Conservation (phyloP, 2,329 filamentous ascomycete species). For the Fusarium bulbicola region DNA sequence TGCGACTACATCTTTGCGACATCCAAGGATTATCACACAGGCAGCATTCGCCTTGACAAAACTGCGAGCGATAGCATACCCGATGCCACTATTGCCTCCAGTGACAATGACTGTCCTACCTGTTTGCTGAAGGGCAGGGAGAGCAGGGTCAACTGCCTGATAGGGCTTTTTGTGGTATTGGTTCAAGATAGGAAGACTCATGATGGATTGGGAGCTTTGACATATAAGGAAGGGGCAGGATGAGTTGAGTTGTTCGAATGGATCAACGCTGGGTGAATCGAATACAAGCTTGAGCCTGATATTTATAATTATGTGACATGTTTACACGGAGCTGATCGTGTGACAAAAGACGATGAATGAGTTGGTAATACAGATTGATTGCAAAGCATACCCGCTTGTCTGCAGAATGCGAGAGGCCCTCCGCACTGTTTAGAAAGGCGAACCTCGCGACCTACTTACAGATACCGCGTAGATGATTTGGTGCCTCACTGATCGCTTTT, state of each 20-base stretch:
- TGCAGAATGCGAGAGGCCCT: background rate
- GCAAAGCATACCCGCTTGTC: background rate
- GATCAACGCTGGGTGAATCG: rapidly evolving
- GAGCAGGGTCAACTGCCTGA: background rate
- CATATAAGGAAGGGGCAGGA: background rate
- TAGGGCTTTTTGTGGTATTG: background rate
- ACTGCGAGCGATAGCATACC: background rate
- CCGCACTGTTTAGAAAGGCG: background rate
- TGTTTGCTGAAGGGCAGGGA: background rate
- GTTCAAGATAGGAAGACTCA: background rate
- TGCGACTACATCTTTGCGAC: background rate
- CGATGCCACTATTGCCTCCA: background rate
- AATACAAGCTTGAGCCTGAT: no score
- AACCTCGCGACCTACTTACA: background rate
- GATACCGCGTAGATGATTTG: background rate
- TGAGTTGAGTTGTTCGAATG: background rate
- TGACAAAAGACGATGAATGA: background rate
- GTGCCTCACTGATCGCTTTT: background rate
- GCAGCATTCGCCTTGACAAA: background rate
- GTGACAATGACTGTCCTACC: background rate
- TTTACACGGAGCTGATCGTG: background rate
- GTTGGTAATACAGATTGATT: background rate
- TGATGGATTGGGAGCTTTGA: background rate
- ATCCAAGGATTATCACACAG: background rate
- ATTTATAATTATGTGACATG: background rate